Conservation (phyloP, 495 filamentous ascomycete species). For the Aspergillus biplanus region DNA sequence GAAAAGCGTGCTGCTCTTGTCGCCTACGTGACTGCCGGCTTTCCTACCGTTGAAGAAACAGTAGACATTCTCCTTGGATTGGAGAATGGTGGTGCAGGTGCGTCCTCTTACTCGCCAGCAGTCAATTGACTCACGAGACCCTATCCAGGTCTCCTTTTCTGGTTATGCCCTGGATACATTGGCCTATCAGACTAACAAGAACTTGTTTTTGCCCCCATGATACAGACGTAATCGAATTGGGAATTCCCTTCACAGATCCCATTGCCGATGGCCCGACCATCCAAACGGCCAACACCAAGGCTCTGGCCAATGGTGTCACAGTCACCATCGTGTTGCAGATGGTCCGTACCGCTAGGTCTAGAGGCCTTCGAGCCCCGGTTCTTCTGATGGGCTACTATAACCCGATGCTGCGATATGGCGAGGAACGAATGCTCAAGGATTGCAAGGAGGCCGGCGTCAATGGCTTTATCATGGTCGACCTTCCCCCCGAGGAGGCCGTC, state of each 20-base stretch:
- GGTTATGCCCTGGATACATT: background rate
- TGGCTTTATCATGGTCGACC: slow-evolving; percentile 96
- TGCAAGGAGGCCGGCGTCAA: slow-evolving; percentile 87
- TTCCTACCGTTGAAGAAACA: slow-evolving; percentile 79
- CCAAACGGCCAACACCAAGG: slow-evolving; percentile 86
- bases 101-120: slow-evolving; percentile 25
- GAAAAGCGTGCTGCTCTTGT: slow-evolving; percentile 72
- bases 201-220: background rate
- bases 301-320: slow-evolving; percentile 86
- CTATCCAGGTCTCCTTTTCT: background rate
- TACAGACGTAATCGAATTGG: slow-evolving; percentile 52
- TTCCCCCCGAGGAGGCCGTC: slow-evolving; percentile 95
- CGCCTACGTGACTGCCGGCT: slow-evolving; percentile 95
- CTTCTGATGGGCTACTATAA: slow-evolving; percentile 99
- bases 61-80: slow-evolving; percentile 83
- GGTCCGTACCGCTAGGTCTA: slow-evolving; percentile 72
- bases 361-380: slow-evolving; percentile 78
- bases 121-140: slow-evolving; percentile 9
- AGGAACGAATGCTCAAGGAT: slow-evolving; percentile 84
- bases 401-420: slow-evolving; percentile 88
- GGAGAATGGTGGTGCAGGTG: slow-evolving; percentile 92
- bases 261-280: slow-evolving; percentile 96
- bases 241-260: slow-evolving; percentile 95
- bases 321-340: slow-evolving; percentile 76
- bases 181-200: background rate